These are phyloP conservation scores for Talaromyces sp. DNA, from an alignment of 2,329 filamentous ascomycete genomes.

Conservation along the genomic window DNA sequence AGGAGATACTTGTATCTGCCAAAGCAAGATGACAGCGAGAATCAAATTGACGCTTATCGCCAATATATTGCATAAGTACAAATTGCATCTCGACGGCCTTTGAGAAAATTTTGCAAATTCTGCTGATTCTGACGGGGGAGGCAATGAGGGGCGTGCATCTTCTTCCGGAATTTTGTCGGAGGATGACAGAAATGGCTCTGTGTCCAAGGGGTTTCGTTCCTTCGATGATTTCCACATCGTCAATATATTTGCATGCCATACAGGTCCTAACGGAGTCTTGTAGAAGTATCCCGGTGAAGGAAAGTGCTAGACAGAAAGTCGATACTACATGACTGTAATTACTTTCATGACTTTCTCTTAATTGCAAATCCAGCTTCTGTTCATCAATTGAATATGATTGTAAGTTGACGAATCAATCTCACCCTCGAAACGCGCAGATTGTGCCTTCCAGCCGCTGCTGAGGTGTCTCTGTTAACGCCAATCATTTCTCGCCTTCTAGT, in stretches of 20 bases:
- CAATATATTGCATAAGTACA: not conserved
- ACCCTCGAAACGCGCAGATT: not conserved
- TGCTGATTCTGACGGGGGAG: not conserved
- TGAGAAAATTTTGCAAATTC: not conserved
- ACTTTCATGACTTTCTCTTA: not conserved
- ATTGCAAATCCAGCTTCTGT: not conserved
- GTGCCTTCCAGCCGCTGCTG: not conserved
- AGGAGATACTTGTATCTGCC: not conserved
- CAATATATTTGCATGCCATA: not conserved
- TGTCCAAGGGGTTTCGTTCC: not conserved
- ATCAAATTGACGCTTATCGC: not conserved
- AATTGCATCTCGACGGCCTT: not conserved
- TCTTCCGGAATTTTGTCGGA: not conserved
- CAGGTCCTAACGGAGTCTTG: not conserved
- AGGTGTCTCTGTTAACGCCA: not conserved
- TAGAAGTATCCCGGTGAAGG: not conserved
- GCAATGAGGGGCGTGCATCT: not conserved
- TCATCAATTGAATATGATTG: not conserved
- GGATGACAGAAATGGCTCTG: conserved; percentile 8
- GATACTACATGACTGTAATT: not conserved
- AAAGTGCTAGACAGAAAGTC: not conserved
- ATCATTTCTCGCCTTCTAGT: not conserved
- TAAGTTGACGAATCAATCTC: not conserved
- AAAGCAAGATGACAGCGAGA: conserved; percentile 2
- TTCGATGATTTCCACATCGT: not conserved